Conservation (phyloP, 2,329 filamentous ascomycete genomes). For the Aspergillus sp. region DNA sequence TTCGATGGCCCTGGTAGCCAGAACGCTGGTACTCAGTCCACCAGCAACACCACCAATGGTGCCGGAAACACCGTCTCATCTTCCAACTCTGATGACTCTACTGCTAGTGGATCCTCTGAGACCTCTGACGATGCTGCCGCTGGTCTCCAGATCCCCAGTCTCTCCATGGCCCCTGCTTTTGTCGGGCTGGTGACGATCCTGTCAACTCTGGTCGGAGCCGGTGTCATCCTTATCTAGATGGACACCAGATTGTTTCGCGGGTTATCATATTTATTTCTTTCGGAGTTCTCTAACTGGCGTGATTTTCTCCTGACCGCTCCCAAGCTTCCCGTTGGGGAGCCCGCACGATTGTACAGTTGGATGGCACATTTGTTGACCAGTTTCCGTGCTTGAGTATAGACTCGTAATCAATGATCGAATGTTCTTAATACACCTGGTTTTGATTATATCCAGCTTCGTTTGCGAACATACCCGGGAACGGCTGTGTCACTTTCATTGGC, state of each 20-base stretch:
- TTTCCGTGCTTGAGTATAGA: slow-evolving; percentile 8
- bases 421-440: not conserved
- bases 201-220: slow-evolving; percentile 59
- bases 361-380: slow-evolving; percentile 4
- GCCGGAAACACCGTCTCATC: slow-evolving; percentile 57
- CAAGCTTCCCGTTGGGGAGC: not conserved
- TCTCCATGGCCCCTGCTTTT: slow-evolving; percentile 56
- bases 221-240: slow-evolving; percentile 38
- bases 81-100: slow-evolving; percentile 29
- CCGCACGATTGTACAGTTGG: slow-evolving; percentile 1
- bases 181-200: slow-evolving; percentile 57
- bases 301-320: slow-evolving; percentile 4
- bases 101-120: slow-evolving; percentile 27
- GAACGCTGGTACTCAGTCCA: slow-evolving; percentile 56
- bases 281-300: slow-evolving; percentile 11
- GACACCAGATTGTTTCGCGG: slow-evolving; percentile 9
- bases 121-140: slow-evolving; percentile 49
- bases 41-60: slow-evolving; percentile 55
- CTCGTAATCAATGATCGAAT: slow-evolving; percentile 11
- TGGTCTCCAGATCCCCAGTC: slow-evolving; percentile 49
- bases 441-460: not conserved
- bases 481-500: too few relatives aligned
- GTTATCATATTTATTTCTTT: slow-evolving; percentile 9
- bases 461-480: too few relatives aligned
- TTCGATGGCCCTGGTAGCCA: slow-evolving; percentile 62